Evolutionary conservation across 352 stramenopile species (phyloP), one percentile per base, ranked within the genome.

Genomic region (Globisporangium sylvaticum): DNA sequence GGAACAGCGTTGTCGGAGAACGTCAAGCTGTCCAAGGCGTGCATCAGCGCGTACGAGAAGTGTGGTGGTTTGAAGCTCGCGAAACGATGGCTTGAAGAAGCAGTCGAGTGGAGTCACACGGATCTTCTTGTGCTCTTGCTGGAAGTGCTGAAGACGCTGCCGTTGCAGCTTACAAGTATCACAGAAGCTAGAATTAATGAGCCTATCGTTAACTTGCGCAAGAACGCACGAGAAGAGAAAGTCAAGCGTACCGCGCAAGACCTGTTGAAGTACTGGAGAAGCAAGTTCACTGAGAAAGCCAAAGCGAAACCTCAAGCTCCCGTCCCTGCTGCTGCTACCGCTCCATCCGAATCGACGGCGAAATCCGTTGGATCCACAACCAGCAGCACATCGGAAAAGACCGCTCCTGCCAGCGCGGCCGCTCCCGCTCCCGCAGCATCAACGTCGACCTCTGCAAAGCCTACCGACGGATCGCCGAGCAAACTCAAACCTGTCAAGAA

Each of bases 111-210:
- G 83, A 84, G 87, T 67, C 87, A 95, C 71, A 89, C 77, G 31
- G 84, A 93, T 55, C 75, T 95, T 56, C 74, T 95, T 48, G 81
- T 93, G 58, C 70, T 94, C 58, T 73, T 95, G 54, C 79, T 95
- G 70, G 80, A 90, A 71, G 86, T 93, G 64, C 71, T 95, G 56
- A 89, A 94, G 72, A 79, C 78, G 31, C 71, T 95, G 68, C 85
- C 87, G 54, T 76, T 95, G 62, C 82, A 92, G 77, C 84, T 95
- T 72, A 81, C 75, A 73, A 93, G 85, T 76, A 95, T 95, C 75
- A 95, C 87, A 54, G 85, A 94, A 73, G 87, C 87, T 66, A 77
- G 78, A 60, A 95, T 95, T 70, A 95, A 95, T 79, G 85, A 95
- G 69, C 87, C 87, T 50, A 93, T 95, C 74, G 87, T 95, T 61